Evolutionary conservation across 768 basidiomycete genomes (phyloP).

Genomic region (Calocybe gangraenosa): DNA sequence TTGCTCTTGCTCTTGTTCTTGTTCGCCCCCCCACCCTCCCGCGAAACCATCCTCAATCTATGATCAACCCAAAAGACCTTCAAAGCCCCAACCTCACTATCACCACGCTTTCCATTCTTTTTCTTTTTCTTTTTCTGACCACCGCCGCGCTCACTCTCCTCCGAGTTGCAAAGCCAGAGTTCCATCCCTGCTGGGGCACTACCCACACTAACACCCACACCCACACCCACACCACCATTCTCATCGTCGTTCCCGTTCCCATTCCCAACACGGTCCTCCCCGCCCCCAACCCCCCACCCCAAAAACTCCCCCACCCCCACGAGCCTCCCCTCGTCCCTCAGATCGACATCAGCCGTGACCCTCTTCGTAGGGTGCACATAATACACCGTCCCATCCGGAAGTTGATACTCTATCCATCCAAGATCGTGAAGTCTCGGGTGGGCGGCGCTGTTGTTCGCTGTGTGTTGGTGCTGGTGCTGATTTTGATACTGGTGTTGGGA

Average conservation of each 20-base stretch:
- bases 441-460: constrained; percentile 13
- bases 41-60: constrained; percentile 42
- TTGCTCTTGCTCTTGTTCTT: too few species aligned
- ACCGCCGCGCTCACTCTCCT: too few species aligned
- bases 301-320: too few species aligned
- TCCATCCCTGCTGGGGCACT: constrained; percentile 39
- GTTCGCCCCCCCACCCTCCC: constrained; percentile 22
- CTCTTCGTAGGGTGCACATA: constrained; percentile 61
- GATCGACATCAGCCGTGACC: constrained; percentile 67
- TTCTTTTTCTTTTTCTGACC: constrained; percentile 35
- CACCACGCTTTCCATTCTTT: constrained; percentile 19
- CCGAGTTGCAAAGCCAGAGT: constrained; percentile 70
- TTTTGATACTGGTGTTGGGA: too few species aligned
- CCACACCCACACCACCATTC: too few species aligned
- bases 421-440: constrained; percentile 41
- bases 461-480: too few species aligned
- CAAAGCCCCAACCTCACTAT: constrained; percentile 35
- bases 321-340: constrained; percentile 49
- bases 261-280: too few species aligned
- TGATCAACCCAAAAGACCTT: constrained; percentile 78
- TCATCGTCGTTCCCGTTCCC: too few species aligned
- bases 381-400: constrained; percentile 72
- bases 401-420: constrained; percentile 72
- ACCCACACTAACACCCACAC: too few species aligned
- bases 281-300: too few species aligned